A percentile compares a stretch with the other conserved stretches of the same genome.
These are phyloP conservation scores for Puccinia polysora DNA, from an alignment of 1,284 basidiomycete species.

Conservation along the genomic window DNA sequence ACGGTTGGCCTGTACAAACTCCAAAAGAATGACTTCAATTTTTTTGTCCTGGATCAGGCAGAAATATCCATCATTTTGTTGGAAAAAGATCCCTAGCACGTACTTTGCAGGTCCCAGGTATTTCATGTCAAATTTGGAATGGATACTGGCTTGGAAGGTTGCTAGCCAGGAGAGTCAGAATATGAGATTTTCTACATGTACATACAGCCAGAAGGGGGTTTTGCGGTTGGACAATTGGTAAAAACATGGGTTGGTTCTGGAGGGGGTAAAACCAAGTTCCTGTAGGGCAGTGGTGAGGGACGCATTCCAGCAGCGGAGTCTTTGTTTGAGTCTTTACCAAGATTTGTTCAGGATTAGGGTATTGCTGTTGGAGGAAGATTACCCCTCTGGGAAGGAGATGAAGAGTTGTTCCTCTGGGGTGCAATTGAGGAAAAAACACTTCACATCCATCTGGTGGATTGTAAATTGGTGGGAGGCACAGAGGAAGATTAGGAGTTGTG, in stretches of 20 bases:
- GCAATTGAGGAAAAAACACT: not conserved
- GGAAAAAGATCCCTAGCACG: not conserved
- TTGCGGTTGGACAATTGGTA: not conserved
- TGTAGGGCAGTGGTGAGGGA: not conserved
- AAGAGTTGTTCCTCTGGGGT: not conserved
- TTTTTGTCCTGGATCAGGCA: not conserved
- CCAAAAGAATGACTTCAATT: no score
- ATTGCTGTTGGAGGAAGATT: not conserved
- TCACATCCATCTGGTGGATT: slow-evolving; percentile 18
- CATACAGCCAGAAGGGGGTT: not conserved
- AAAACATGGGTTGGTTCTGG: slow-evolving; percentile 2
- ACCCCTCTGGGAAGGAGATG: not conserved
- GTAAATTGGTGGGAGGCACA: not conserved
- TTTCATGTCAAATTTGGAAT: not conserved
- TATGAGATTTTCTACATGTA: slow-evolving; percentile 3
- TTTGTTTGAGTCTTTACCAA: slow-evolving; percentile 5
- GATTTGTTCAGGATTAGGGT: slow-evolving; percentile 7
- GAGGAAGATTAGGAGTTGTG: not conserved
- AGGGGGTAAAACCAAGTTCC: not conserved
- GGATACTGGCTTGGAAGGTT: not conserved
- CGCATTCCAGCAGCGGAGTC: slow-evolving; percentile 2
- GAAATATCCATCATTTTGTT: not conserved
- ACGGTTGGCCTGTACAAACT: no score
- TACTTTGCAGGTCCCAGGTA: not conserved
- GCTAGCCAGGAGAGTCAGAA: not conserved